A percentile compares a stretch with the other conserved stretches of the same genome.
Conservation (phyloP, 1,284 basidiomycete species). For the Mycena citricolor region DNA sequence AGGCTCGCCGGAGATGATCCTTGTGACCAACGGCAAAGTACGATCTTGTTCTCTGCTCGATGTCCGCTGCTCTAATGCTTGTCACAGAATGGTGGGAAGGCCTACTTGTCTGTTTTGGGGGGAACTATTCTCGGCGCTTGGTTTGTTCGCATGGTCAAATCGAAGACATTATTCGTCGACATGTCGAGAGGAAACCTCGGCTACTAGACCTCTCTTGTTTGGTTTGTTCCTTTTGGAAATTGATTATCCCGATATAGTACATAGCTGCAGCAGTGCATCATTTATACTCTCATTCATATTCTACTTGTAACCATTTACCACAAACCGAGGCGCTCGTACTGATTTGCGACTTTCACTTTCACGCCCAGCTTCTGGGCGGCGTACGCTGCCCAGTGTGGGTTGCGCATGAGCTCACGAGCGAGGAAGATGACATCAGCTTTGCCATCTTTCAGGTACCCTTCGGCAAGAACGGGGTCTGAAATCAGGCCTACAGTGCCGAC, state of each 20-base stretch:
- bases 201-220: neutral
- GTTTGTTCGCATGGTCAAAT: constrained; percentile 30
- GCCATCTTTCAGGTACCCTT: constrained; percentile 62
- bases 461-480: constrained; percentile 61
- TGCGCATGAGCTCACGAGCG: constrained; percentile 62
- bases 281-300: neutral
- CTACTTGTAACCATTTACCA: neutral
- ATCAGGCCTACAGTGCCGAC: constrained; percentile 77
- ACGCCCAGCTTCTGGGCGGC: constrained; percentile 59
- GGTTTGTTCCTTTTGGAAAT: neutral
- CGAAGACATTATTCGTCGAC: constrained; percentile 22
- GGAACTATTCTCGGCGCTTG: constrained; percentile 41
- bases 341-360: constrained; percentile 60
- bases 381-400: constrained; percentile 55
- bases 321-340: constrained; percentile 64
- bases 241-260: neutral
- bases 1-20: constrained; percentile 50
- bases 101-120: constrained; percentile 47
- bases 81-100: constrained; percentile 45
- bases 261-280: neutral
- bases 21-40: constrained; percentile 62
- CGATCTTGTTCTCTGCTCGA: constrained; percentile 20
- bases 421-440: constrained; percentile 71
- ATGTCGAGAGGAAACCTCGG: constrained; percentile 7
- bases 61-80: constrained; percentile 5